Evolutionary conservation across 202 grass and related monocot species (phyloP), one percentile per base, ranked within the genome.

Genomic region (Zizania palustris): DNA sequence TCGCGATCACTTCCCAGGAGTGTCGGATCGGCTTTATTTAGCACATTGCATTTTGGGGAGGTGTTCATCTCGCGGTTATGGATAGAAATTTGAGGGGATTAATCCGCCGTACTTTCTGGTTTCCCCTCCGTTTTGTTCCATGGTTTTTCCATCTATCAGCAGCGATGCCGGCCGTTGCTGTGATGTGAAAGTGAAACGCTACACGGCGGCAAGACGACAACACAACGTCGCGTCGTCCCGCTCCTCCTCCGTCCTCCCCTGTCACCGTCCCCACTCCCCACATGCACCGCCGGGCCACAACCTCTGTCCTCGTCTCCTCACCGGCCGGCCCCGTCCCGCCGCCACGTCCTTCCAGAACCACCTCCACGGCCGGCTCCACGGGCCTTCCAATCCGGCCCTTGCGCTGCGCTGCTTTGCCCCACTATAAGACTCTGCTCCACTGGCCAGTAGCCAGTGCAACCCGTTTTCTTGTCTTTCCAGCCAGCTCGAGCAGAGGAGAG

Each of bases 391-490:
- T 28, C 28, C 55, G n/a, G 11, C 7, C 78, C 58, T 39, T 67
- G 28, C 28, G 28, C 28, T 28, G 28, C 73, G 53, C 72, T 16
- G 75, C 49, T 41, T 37, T 19, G 57, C 38, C 36, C 22, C 16
- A 36, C 71, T 85, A 89, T 85, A 89, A 89, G 72, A 89, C 60
- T 61, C 86, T 77, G 81, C 86, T 73, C 81, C 86, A 77, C 53
- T 76, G 37, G 9, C 28, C 28, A 28, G 28, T 28, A 28, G 28
- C 58, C 65, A 37, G 20, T 35, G 70, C 60, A 28, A 53, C 40
- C 37, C 65, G 3, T 18, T 43, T 78, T 28, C 28, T 28, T 28
- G 1, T 28, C 76, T 1, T 41, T 44, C 35, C 64, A 69, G 69
- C 80, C 67, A 36, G 69, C 69, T 72, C 43, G 46, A 64, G 5